These are phyloP conservation scores for Pythium sukuiense DNA, from an alignment of 352 stramenopile species.

Conservation along the genomic window DNA sequence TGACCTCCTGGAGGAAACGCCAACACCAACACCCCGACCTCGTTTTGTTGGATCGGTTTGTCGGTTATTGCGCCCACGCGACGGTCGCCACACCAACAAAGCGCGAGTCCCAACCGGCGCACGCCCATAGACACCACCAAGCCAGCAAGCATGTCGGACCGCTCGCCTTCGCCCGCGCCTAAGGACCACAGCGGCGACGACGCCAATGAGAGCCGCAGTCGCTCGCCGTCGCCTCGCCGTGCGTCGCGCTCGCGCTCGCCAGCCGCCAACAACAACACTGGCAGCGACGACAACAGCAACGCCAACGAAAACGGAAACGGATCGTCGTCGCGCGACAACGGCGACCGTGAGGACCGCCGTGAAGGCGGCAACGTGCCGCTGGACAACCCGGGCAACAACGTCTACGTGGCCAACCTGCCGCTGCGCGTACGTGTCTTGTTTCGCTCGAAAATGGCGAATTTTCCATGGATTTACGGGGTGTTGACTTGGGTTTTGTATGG, in stretches of 20 bases:
- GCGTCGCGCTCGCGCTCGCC: constrained; percentile 50
- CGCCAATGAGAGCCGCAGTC: constrained; percentile 15
- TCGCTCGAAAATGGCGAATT: background rate
- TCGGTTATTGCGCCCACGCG: constrained; percentile 7
- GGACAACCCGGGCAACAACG: constrained; percentile 74
- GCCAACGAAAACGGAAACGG: constrained; percentile 7
- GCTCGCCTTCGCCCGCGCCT: constrained; percentile 29
- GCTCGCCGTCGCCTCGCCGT: constrained; percentile 25
- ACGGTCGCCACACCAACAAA: constrained; percentile 23
- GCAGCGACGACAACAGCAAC: constrained; percentile 17
- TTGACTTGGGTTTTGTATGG: constrained; percentile 5
- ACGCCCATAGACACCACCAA: constrained; percentile 11
- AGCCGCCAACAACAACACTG: constrained; percentile 10
- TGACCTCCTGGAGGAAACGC: constrained; percentile 24
- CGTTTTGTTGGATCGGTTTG: constrained; percentile 18
- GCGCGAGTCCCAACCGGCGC: constrained; percentile 15
- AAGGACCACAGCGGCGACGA: constrained; percentile 24
- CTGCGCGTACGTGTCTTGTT: constrained; percentile 38
- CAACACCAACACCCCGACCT: constrained; percentile 1
- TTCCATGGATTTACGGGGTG: background rate
- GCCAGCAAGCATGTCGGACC: constrained; percentile 32
- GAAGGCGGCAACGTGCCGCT: background rate
- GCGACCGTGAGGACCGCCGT: constrained; percentile 11
- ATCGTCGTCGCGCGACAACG: constrained; percentile 1
- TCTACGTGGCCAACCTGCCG: constrained; percentile 78